Conservation (phyloP, 1,284 basidiomycete species). For the Prillingera fragicola region DNA sequence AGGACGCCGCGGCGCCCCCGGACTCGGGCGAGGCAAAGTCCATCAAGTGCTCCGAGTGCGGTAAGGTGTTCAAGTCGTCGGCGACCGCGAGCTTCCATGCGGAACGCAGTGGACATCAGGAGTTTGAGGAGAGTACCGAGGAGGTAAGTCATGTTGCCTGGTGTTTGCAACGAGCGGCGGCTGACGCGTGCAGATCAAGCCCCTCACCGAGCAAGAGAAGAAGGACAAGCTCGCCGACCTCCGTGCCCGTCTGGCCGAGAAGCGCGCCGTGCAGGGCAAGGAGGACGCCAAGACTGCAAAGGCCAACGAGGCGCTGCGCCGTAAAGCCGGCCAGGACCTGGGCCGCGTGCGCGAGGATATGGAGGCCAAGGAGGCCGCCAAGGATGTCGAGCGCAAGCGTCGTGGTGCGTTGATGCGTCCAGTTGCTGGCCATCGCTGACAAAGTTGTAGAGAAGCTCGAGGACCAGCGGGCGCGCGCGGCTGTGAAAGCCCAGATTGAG, state of each 20-base stretch:
- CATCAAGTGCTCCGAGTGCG: constrained; percentile 56
- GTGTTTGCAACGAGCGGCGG: no score
- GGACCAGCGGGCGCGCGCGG: constrained; percentile 73
- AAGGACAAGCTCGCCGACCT: constrained; percentile 73
- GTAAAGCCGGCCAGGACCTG: constrained; percentile 80
- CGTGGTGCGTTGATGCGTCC: constrained; percentile 53
- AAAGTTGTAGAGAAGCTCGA: constrained; percentile 68
- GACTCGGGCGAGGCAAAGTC: constrained; percentile 22
- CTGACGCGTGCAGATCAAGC: constrained; percentile 47
- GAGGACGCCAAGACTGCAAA: constrained; percentile 66
- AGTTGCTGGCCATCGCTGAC: constrained; percentile 5
- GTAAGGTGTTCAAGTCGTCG: constrained; percentile 80
- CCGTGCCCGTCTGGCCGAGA: constrained; percentile 67
- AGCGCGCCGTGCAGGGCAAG: constrained; percentile 61
- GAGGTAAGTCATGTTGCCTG: constrained; percentile 72
- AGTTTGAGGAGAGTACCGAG: constrained; percentile 92
- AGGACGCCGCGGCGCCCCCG: constrained; percentile 50
- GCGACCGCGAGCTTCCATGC: constrained; percentile 90
- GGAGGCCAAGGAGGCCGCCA: constrained; percentile 67
- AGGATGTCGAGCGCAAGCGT: constrained; percentile 72
- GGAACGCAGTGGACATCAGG: constrained; percentile 88
- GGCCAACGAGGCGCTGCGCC: constrained; percentile 70
- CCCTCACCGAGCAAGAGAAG: constrained; percentile 92
- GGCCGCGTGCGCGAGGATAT: constrained; percentile 69
- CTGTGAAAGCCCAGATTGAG: constrained; percentile 86